A percentile compares a stretch with the other conserved stretches of the same genome.
Evolutionary conservation across 176 grass and related monocot species (phyloP).

Genomic region (Pharus latifolius): DNA sequence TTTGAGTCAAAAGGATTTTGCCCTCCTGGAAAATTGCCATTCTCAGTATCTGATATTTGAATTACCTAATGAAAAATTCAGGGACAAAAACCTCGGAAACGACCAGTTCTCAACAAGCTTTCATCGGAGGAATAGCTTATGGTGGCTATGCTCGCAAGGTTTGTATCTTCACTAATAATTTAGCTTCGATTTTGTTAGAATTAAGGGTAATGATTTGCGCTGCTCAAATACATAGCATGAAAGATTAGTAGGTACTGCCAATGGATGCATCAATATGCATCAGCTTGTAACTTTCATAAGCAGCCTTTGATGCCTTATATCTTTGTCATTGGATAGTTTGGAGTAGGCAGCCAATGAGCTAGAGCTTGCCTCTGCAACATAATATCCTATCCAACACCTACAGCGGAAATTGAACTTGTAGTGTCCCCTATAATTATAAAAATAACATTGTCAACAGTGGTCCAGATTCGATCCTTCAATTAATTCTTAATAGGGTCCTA

Average conservation of each 20-base stretch:
- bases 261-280: background rate
- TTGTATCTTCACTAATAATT: background rate
- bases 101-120: slow-evolving; percentile 22
- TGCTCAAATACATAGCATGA: background rate
- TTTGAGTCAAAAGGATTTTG: background rate
- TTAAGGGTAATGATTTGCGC: no score
- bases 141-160: slow-evolving; percentile 94
- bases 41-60: background rate
- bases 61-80: slow-evolving; percentile 7
- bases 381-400: no score
- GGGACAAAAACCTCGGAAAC: background rate
- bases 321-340: no score
- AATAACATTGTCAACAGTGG: no score
- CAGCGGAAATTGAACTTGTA: no score
- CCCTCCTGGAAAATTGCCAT: background rate
- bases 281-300: background rate
- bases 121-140: slow-evolving; percentile 91
- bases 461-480: no score
- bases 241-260: background rate
- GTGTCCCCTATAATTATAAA: no score
- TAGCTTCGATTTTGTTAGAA: background rate
- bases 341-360: no score
- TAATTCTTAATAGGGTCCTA: background rate
- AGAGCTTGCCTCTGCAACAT: no score
- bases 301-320: no score